Evolutionary conservation across 75 land plant genomes (phyloP).

Genomic region (Chamaecyparis obtusa): DNA sequence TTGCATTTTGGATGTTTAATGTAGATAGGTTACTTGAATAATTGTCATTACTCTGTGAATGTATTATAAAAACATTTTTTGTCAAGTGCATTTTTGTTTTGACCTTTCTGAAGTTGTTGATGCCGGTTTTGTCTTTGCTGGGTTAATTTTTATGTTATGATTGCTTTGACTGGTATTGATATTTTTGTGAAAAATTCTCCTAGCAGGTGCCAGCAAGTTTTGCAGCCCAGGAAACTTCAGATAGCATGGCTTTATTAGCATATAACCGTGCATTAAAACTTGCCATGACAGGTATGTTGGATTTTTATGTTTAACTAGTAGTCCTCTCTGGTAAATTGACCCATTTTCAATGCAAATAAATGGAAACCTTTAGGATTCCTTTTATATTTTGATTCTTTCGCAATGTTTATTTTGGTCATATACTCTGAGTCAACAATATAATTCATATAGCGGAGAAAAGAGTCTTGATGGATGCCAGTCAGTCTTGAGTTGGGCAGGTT

Average conservation of each 20-base stretch:
- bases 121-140: background rate
- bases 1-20: background rate
- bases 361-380: background rate
- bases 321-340: background rate
- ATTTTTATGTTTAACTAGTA: background rate
- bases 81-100: background rate
- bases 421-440: background rate
- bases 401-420: background rate
- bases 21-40: background rate
- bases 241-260: conserved; percentile 67
- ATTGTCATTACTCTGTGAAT: background rate
- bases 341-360: background rate
- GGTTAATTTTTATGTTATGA: background rate
- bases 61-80: background rate
- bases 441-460: background rate
- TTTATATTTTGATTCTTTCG: background rate
- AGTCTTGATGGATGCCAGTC: background rate
- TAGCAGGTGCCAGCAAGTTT: conserved; percentile 62
- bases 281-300: conserved; percentile 60
- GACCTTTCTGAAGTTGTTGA: background rate
- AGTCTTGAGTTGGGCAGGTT: background rate
- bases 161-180: background rate
- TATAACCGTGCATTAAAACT: conserved; percentile 81
- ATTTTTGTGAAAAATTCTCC: background rate
- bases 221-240: conserved; percentile 55